Evolutionary conservation across 2,329 filamentous ascomycete species (phyloP).

Genomic region (Drechslera avenae): DNA sequence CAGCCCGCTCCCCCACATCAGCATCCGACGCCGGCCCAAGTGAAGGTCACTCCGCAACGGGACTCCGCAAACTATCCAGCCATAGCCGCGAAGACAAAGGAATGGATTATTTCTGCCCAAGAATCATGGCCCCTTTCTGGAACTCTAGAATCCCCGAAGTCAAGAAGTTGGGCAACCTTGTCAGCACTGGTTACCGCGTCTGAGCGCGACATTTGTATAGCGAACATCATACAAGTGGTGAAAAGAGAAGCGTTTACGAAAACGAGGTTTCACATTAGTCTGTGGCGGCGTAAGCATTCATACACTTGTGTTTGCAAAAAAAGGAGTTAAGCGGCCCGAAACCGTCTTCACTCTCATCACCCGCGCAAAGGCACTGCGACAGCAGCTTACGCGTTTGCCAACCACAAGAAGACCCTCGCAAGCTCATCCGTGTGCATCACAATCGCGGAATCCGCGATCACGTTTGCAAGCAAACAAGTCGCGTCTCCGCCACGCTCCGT

Average conservation of each 20-base stretch:
- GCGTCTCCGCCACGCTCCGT: constrained; percentile 3
- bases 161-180: constrained; percentile 29
- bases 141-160: constrained; percentile 29
- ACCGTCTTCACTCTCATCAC: not conserved
- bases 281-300: not conserved
- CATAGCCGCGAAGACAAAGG: constrained; percentile 17
- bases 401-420: not conserved
- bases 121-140: constrained; percentile 35
- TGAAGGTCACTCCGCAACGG: constrained; percentile 7
- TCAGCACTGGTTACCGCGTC: constrained; percentile 28
- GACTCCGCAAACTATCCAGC: constrained; percentile 5
- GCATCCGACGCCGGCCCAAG: constrained; percentile 16
- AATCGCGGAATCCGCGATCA: constrained; percentile 1
- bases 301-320: not conserved
- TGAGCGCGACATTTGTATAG: constrained; percentile 19
- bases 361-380: not conserved
- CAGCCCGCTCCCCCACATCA: constrained; percentile 22
- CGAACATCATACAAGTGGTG: constrained; percentile 1
- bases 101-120: constrained; percentile 26
- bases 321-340: not conserved
- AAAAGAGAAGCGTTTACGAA: not conserved
- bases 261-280: not conserved
- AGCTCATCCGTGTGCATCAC: not conserved
- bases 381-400: not conserved
- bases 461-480: constrained; percentile 2